Conservation (phyloP, 768 basidiomycete species). For the Collybiopsis confluens region DNA sequence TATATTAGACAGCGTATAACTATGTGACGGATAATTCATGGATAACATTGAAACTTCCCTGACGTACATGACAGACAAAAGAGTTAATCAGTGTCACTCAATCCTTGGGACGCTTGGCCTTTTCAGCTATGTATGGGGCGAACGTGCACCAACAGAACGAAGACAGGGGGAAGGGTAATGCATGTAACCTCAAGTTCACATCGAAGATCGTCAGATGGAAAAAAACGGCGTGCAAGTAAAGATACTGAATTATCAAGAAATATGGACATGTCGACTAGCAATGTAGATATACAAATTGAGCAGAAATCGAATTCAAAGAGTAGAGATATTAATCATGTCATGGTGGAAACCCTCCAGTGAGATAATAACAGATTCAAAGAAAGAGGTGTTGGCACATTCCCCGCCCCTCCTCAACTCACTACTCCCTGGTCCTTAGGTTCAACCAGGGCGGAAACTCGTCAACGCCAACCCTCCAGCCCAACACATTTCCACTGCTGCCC, state of each 20-base stretch:
- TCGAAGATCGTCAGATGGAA: neutral
- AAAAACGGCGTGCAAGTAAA: neutral
- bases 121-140: too few species aligned
- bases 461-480: conserved; percentile 51
- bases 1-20: too few species aligned
- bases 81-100: too few species aligned
- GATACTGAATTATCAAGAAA: neutral
- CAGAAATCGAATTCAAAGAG: neutral
- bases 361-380: neutral
- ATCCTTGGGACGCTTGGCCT: too few species aligned
- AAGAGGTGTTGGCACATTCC: neutral
- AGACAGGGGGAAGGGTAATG: too few species aligned
- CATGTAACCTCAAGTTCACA: too few species aligned
- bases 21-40: too few species aligned
- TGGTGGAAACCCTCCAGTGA: neutral
- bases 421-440: conserved; percentile 20
- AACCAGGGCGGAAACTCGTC: conserved; percentile 40
- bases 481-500: conserved; percentile 53
- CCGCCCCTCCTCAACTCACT: neutral
- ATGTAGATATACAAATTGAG: conserved; percentile 4
- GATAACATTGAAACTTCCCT: too few species aligned
- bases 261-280: conserved; percentile 1
- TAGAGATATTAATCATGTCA: neutral
- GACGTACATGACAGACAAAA: too few species aligned
- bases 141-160: too few species aligned